These are phyloP conservation scores for Beta macrorhiza DNA, from an alignment of 179 eudicot species.

Conservation along the genomic window DNA sequence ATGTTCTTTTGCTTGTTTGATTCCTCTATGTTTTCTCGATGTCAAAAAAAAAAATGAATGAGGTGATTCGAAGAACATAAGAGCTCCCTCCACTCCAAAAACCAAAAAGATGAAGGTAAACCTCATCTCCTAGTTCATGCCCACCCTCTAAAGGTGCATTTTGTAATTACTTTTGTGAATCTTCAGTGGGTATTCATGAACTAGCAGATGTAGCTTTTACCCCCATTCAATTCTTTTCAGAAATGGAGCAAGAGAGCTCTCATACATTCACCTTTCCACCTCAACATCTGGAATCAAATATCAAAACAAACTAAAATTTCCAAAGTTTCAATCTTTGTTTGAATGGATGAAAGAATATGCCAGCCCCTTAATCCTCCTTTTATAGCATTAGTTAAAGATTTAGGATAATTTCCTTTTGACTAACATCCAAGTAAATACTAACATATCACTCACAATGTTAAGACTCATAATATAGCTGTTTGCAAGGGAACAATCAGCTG, in stretches of 20 bases:
- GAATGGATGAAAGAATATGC: not conserved
- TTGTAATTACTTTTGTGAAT: not conserved
- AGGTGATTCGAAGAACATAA: not conserved
- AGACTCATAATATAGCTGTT: not conserved
- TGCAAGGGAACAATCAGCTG: not conserved
- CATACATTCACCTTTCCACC: not conserved
- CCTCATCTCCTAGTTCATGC: slow-evolving; percentile 27
- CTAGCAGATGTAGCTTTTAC: slow-evolving; percentile 14
- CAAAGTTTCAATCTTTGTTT: not conserved
- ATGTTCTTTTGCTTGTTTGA: too few relatives aligned
- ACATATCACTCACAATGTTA: too few relatives aligned
- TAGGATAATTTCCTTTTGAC: too few relatives aligned
- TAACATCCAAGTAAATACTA: too few relatives aligned
- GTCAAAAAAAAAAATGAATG: too few relatives aligned
- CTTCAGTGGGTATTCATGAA: slow-evolving; percentile 27
- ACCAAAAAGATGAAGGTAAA: slow-evolving; percentile 21
- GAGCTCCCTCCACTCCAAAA: slow-evolving; percentile 29
- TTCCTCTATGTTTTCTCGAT: not conserved
- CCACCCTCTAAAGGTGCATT: slow-evolving; percentile 9
- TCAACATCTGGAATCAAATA: not conserved
- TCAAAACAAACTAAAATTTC: not conserved
- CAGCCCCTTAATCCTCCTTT: too few relatives aligned
- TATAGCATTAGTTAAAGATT: too few relatives aligned
- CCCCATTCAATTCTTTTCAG: slow-evolving; percentile 13
- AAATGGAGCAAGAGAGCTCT: slow-evolving; percentile 24